These are phyloP conservation scores for Blastomyces silverae DNA, from an alignment of 2,329 filamentous ascomycete genomes.

Conservation along the genomic window DNA sequence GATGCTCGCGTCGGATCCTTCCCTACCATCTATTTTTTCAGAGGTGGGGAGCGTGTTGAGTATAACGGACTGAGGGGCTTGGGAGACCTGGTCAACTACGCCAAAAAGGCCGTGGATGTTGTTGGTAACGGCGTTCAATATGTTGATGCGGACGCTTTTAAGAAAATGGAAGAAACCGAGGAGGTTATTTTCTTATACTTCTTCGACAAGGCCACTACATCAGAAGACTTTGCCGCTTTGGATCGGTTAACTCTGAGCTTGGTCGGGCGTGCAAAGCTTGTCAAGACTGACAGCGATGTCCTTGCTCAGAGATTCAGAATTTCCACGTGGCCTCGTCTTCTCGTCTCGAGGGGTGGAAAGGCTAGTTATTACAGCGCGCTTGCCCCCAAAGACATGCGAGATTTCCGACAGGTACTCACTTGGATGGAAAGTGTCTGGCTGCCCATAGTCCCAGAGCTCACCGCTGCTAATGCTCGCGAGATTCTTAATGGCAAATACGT, in stretches of 20 bases:
- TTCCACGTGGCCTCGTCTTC: conserved; percentile 86
- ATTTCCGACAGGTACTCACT: conserved; percentile 67
- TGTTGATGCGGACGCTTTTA: conserved; percentile 68
- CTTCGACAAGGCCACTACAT: conserved; percentile 90
- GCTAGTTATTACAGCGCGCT: conserved; percentile 85
- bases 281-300: conserved; percentile 75
- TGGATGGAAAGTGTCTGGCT: conserved; percentile 99
- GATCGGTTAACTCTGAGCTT: conserved; percentile 80
- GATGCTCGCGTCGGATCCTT: conserved; percentile 73
- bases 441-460: conserved; percentile 89
- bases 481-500: conserved; percentile 94
- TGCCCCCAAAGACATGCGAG: conserved; percentile 85
- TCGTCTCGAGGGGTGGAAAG: conserved; percentile 82
- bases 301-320: conserved; percentile 85
- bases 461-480: conserved; percentile 81
- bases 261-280: conserved; percentile 83
- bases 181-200: conserved; percentile 97
- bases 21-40: conserved; percentile 89
- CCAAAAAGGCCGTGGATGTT: conserved; percentile 75
- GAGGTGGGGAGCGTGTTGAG: conserved; percentile 82
- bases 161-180: conserved; percentile 80
- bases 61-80: conserved; percentile 87
- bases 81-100: conserved; percentile 80
- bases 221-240: conserved; percentile 82
- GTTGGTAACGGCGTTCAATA: conserved; percentile 70